Evolutionary conservation across 805 yeast species (phyloP), one percentile per base, ranked within the genome.

Genomic region (Metschnikowia colocasiae): DNA sequence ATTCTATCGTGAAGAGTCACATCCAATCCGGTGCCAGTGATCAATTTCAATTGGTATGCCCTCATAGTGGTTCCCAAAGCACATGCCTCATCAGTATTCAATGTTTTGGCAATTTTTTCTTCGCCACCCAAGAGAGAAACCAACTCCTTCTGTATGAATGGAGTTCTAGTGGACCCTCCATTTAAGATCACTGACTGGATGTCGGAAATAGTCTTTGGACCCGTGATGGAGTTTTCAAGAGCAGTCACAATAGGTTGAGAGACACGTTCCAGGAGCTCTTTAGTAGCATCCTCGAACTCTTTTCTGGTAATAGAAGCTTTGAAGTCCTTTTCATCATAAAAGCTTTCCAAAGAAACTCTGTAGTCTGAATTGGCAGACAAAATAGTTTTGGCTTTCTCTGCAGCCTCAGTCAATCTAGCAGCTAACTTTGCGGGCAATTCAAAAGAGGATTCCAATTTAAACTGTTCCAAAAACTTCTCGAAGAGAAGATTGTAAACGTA

Each of bases 61-160:
- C 90, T 78, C 32, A 86, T 70, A n/a, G 96, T 81, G 2, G 95
- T 81, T 42, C 99, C 99, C 57, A 87, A 75, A 12, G 88, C 96
- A 44, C 88, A 88, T 38, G 97, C 83, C 69, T 94, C 99, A 66
- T 94, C 99, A 0, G 99, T 94, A 65, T 94, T 94, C 38, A 94
- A 95, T 43, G 84, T 87, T 64, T 84, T 89, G 19, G 95, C 76
- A 33, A 91, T 73, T 51, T 61, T 69, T 2, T 80, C 83, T 16
- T 79, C 80, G 1, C 85, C 88, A 6, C 49, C 51, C 35, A 83
- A 68, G 37, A 81, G 69, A 2, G 76, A 61, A 1, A 62, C 51
- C 49, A 88, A 68, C 45, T 76, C 78, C 47, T 79, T 75, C 65
- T 89, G 94, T 40, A 94, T 85, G 59, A 86, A 76, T 13, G 99